These are phyloP conservation scores for Rhizomucor pusillus DNA, from an alignment of 371 early-diverging fungal genomes.

Conservation along the genomic window DNA sequence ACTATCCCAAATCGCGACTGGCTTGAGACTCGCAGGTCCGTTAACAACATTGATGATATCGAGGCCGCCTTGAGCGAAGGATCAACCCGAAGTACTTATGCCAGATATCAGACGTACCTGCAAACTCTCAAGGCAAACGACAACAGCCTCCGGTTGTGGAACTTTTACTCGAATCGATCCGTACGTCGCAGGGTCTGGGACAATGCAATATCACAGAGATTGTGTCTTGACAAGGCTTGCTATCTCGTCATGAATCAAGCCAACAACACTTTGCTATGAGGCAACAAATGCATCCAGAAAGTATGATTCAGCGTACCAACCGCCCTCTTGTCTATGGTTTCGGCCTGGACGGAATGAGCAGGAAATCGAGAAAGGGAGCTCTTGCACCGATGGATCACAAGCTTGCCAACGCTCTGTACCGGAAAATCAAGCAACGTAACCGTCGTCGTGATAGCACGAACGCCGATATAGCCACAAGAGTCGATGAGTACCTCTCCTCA, in stretches of 20 bases:
- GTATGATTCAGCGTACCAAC: background rate
- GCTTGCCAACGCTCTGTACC: background rate
- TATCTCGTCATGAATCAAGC: background rate
- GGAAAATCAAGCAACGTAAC: background rate
- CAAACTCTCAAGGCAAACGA: background rate
- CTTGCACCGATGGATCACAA: background rate
- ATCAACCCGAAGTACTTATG: background rate
- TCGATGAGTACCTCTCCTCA: background rate
- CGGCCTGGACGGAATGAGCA: background rate
- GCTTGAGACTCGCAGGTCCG: conserved; percentile 3
- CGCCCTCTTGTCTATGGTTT: background rate
- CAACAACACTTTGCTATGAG: background rate
- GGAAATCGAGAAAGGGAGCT: too few species aligned
- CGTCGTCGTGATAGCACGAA: background rate
- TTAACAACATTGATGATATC: background rate
- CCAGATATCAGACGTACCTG: background rate
- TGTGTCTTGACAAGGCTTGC: background rate
- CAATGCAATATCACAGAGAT: background rate
- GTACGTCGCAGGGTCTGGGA: background rate
- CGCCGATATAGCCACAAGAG: background rate
- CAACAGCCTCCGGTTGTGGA: background rate
- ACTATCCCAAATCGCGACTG: conserved; percentile 8
- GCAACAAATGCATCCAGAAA: too few species aligned
- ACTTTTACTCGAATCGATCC: background rate
- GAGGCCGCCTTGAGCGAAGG: background rate